Percentiles rank a stretch among this genome's conserved stretches.
These are phyloP conservation scores for Pestalotiopsis fici DNA, from an alignment of 2,329 filamentous ascomycete species.

Conservation along the genomic window DNA sequence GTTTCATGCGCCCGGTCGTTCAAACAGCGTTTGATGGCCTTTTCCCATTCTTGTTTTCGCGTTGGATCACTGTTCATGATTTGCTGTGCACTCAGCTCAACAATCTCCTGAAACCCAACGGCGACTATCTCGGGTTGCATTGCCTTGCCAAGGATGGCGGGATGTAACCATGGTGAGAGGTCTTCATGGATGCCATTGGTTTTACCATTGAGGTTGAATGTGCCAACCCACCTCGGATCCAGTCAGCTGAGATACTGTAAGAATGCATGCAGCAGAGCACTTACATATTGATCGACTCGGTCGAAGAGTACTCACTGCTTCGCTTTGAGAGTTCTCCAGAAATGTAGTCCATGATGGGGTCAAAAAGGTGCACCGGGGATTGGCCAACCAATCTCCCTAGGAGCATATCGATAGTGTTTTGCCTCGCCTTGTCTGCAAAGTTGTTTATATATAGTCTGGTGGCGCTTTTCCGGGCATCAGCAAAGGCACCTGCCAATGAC, in stretches of 20 bases:
- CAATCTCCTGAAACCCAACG: slow-evolving; percentile 96
- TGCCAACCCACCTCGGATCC: slow-evolving; percentile 64
- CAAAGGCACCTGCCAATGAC: slow-evolving; percentile 88
- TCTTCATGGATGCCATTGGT: slow-evolving; percentile 78
- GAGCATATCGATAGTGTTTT: slow-evolving; percentile 93
- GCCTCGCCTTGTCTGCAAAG: slow-evolving; percentile 88
- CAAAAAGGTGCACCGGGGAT: slow-evolving; percentile 79
- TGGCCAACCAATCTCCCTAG: slow-evolving; percentile 85
- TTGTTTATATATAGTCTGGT: slow-evolving; percentile 97
- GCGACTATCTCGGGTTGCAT: slow-evolving; percentile 82
- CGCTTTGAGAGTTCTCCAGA: slow-evolving; percentile 71
- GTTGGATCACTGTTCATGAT: slow-evolving; percentile 98
- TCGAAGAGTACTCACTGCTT: slow-evolving; percentile 73
- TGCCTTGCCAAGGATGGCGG: slow-evolving; percentile 51
- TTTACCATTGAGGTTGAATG: slow-evolving; percentile 92
- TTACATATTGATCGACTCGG: slow-evolving; percentile 74
- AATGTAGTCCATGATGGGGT: slow-evolving; percentile 93
- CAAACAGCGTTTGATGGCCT: slow-evolving; percentile 73
- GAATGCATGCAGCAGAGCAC: slow-evolving; percentile 16
- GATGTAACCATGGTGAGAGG: slow-evolving; percentile 83
- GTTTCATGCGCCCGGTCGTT: slow-evolving; percentile 69
- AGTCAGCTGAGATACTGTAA: not conserved
- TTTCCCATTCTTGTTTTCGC: slow-evolving; percentile 83
- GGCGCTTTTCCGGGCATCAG: slow-evolving; percentile 93
- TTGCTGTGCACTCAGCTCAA: slow-evolving; percentile 95